phyloP scores from a whole-genome alignment of 306 rosid genomes.

The Dalbergia cultrata region DNA sequence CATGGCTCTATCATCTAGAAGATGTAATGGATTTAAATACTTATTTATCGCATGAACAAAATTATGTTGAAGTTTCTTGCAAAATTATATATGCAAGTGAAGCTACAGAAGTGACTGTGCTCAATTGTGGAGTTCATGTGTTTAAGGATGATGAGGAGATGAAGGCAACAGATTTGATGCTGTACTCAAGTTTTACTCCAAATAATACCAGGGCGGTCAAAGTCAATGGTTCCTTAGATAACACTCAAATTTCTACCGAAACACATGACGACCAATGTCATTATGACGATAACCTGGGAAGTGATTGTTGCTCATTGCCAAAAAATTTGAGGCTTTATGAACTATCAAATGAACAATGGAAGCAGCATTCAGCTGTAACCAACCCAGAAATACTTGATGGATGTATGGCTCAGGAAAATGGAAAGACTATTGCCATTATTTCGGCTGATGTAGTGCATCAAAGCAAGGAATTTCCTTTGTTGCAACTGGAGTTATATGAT shows the following conservation, averaged over 20 bases:
- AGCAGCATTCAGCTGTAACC: background rate
- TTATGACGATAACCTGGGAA: constrained; percentile 2
- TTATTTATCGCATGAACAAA: constrained; percentile 46
- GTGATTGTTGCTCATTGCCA: constrained; percentile 19
- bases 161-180: constrained; percentile 5
- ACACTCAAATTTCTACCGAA: constrained; percentile 19
- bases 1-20: constrained; percentile 45
- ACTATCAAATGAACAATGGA: constrained; percentile 27
- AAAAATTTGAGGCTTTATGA: constrained; percentile 18
- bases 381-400: constrained; percentile 28
- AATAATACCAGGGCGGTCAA: background rate
- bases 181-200: constrained; percentile 27
- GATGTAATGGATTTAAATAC: constrained; percentile 45
- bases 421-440: background rate
- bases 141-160: constrained; percentile 39
- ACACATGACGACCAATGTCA: background rate
- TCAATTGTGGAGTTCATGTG: constrained; percentile 39
- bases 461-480: constrained; percentile 29
- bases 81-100: constrained; percentile 10
- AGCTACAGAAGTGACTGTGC: constrained; percentile 31
- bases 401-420: constrained; percentile 22
- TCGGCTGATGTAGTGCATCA: constrained; percentile 4
- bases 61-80: constrained; percentile 47
- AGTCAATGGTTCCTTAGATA: constrained; percentile 3
- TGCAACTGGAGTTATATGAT: background rate